Evolutionary conservation across 2,329 filamentous ascomycete genomes (phyloP).

Genomic region (Stagonosporopsis chrysanthemi): DNA sequence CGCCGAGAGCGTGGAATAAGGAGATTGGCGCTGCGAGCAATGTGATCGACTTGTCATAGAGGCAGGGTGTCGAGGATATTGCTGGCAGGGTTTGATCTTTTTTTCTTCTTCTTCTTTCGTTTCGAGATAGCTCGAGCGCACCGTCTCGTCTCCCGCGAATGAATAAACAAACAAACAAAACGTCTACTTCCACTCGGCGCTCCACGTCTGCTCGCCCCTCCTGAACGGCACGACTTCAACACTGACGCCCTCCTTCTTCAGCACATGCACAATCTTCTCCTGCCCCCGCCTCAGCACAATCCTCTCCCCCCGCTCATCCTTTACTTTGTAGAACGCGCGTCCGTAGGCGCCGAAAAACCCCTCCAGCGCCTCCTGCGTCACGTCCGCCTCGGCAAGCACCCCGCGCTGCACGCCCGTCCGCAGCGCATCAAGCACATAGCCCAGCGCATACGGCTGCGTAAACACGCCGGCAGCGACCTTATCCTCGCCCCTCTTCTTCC

Average conservation of each 20-base stretch:
- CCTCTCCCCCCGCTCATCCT: constrained; percentile 53
- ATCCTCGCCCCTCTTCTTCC: constrained; percentile 65
- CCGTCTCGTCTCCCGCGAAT: no score
- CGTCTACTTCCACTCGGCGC: constrained; percentile 50
- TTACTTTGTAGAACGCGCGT: constrained; percentile 64
- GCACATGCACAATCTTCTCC: constrained; percentile 62
- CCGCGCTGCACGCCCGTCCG: constrained; percentile 67
- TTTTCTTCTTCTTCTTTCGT: no score
- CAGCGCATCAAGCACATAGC: constrained; percentile 70
- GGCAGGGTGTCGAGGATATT: neutral
- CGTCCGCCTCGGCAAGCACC: constrained; percentile 61
- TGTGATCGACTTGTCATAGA: neutral
- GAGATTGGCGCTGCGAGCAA: neutral
- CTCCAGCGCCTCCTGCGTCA: constrained; percentile 62
- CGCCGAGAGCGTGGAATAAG: neutral
- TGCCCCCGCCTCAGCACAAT: constrained; percentile 65
- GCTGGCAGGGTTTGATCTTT: neutral
- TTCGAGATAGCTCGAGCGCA: no score
- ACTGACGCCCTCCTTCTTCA: constrained; percentile 60
- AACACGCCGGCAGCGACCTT: constrained; percentile 75
- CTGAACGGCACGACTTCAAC: constrained; percentile 72
- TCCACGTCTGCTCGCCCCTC: constrained; percentile 68
- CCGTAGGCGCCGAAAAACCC: constrained; percentile 66
- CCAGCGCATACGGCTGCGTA: constrained; percentile 75
- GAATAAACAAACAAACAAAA: no score